These are phyloP conservation scores for Suillus subaureus DNA, from an alignment of 768 basidiomycete species.

Conservation along the genomic window DNA sequence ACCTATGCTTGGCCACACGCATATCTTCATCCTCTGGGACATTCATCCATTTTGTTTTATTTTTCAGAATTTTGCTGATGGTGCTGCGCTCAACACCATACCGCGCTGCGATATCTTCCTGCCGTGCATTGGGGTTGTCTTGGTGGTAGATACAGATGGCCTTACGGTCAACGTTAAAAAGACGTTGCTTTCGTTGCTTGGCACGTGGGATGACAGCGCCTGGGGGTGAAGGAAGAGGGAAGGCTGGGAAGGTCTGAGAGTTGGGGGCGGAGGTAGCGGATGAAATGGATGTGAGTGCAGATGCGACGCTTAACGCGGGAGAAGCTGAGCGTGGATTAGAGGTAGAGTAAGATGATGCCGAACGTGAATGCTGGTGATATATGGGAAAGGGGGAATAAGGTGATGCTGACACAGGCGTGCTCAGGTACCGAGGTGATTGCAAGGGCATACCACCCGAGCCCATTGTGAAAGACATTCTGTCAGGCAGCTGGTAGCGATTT, in stretches of 20 bases:
- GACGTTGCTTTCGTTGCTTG: conserved; percentile 71
- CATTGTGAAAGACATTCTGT: conserved; percentile 26
- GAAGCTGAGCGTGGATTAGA: conserved; percentile 59
- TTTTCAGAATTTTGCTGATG: conserved; percentile 90
- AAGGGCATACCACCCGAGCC: conserved; percentile 31
- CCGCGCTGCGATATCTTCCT: conserved; percentile 79
- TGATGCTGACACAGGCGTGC: conserved; percentile 48
- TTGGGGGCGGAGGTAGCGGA: conserved; percentile 36
- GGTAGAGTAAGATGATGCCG: conserved; percentile 43
- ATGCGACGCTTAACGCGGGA: conserved; percentile 61
- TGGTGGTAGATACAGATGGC: conserved; percentile 70
- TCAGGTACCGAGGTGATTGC: conserved; percentile 46
- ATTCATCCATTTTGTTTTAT: conserved; percentile 81
- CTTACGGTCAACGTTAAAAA: conserved; percentile 75
- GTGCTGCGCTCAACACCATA: conserved; percentile 89
- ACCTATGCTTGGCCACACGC: conserved; percentile 74
- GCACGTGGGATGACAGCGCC: conserved; percentile 36
- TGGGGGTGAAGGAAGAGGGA: conserved; percentile 31
- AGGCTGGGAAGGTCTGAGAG: conserved; percentile 32
- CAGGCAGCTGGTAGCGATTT: conserved; percentile 33
- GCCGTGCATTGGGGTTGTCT: conserved; percentile 67
- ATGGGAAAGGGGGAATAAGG: conserved; percentile 48
- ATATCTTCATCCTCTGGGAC: conserved; percentile 59
- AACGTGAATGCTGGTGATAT: conserved; percentile 48
- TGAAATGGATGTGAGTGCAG: conserved; percentile 56